A percentile compares a stretch with the other conserved stretches of the same genome.
These are phyloP conservation scores for Suhomyces guaymorum DNA, from an alignment of 1,139 yeast species.

Conservation along the genomic window DNA sequence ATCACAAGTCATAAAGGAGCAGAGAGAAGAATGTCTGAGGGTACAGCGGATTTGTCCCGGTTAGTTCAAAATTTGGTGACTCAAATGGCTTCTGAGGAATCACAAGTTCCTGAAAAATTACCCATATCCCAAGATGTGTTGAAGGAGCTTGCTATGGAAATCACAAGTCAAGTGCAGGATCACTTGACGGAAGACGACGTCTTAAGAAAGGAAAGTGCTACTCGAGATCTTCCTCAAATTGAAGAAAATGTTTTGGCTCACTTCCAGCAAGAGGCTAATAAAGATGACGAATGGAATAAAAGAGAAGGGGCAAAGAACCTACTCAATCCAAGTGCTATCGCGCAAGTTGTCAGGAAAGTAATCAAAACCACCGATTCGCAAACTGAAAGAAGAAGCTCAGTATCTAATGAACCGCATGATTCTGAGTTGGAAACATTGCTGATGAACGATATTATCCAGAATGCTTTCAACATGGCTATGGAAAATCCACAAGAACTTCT, in stretches of 20 bases:
- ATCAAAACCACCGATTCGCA: constrained; percentile 15
- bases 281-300: constrained; percentile 18
- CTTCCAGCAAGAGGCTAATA: constrained; percentile 39
- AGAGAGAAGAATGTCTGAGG: constrained; percentile 7
- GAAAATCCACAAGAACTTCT: constrained; percentile 61
- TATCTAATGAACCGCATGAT: constrained; percentile 10
- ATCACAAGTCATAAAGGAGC: neutral
- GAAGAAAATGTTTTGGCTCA: constrained; percentile 43
- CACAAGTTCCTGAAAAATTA: constrained; percentile 8
- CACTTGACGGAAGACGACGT: constrained; percentile 19
- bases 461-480: constrained; percentile 72
- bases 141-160: constrained; percentile 36
- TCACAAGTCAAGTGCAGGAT: constrained; percentile 37
- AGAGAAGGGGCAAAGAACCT: constrained; percentile 1
- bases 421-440: constrained; percentile 53
- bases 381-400: neutral
- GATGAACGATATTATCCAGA: constrained; percentile 69
- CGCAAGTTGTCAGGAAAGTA: constrained; percentile 28
- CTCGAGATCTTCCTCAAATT: constrained; percentile 33
- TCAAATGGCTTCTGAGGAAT: constrained; percentile 18
- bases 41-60: constrained; percentile 19
- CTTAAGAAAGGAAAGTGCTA: constrained; percentile 12
- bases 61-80: constrained; percentile 26
- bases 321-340: constrained; percentile 21
- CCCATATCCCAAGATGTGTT: constrained; percentile 27